Conservation (phyloP, 2,329 filamentous ascomycete species). For the Septoria petroselini region DNA sequence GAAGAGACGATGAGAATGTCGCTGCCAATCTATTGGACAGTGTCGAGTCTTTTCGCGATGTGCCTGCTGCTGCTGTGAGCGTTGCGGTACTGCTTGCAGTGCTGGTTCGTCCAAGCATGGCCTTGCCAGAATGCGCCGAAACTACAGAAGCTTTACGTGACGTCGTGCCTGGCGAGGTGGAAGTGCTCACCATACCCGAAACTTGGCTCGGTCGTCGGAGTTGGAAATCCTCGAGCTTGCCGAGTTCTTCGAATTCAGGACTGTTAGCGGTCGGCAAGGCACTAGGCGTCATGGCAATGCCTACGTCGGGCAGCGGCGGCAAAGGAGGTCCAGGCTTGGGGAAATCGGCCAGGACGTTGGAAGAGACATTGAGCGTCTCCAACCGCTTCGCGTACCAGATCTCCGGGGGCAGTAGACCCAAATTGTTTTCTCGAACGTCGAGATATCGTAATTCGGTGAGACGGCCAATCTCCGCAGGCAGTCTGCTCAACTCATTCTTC, state of each 20-base stretch:
- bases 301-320: constrained; percentile 36
- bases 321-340: constrained; percentile 75
- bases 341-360: constrained; percentile 86
- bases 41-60: constrained; percentile 78
- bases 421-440: constrained; percentile 89
- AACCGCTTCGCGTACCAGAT: constrained; percentile 93
- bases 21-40: constrained; percentile 74
- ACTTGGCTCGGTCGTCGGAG: constrained; percentile 78
- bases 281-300: constrained; percentile 45
- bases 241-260: constrained; percentile 76
- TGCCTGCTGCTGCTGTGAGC: constrained; percentile 56
- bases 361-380: constrained; percentile 90
- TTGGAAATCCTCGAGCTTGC: constrained; percentile 60
- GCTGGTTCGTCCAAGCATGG: constrained; percentile 60
- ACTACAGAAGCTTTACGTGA: constrained; percentile 77
- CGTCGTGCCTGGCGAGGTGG: constrained; percentile 43
- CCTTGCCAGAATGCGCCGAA: constrained; percentile 70
- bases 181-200: constrained; percentile 65
- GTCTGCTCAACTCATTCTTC: constrained; percentile 78
- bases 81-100: constrained; percentile 64
- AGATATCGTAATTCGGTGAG: constrained; percentile 79
- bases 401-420: constrained; percentile 82
- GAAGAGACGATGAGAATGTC: constrained; percentile 83
- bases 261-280: constrained; percentile 47
- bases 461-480: constrained; percentile 85